Percentiles rank a stretch among this genome's conserved stretches.
Conservation (phyloP, 2,329 filamentous ascomycete genomes). For the Beauveria pseudobassiana region DNA sequence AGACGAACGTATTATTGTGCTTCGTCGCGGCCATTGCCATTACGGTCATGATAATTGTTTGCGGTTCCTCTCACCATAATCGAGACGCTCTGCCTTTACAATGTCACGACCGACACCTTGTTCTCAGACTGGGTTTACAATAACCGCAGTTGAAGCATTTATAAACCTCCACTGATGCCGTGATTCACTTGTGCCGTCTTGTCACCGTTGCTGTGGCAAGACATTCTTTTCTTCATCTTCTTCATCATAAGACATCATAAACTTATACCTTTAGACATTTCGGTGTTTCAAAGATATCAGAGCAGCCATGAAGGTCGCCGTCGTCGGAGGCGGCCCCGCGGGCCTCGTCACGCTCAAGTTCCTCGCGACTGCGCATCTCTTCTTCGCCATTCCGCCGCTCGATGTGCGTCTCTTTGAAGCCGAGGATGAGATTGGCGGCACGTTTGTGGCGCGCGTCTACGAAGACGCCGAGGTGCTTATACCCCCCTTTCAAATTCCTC, state of each 20-base stretch:
- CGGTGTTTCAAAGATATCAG: neutral
- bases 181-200: too few relatives aligned
- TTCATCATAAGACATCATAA: too few relatives aligned
- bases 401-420: constrained; percentile 38
- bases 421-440: constrained; percentile 36
- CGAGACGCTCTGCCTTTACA: too few relatives aligned
- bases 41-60: neutral
- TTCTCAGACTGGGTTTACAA: too few relatives aligned
- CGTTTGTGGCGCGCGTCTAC: constrained; percentile 39
- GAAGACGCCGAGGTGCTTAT: constrained; percentile 35
- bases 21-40: neutral
- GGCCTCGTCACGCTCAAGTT: constrained; percentile 35
- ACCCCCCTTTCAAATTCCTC: neutral
- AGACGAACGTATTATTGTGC: neutral
- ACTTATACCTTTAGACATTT: neutral
- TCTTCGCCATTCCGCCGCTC: constrained; percentile 29
- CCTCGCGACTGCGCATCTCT: constrained; percentile 30
- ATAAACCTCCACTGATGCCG: too few relatives aligned
- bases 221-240: neutral
- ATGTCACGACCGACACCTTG: too few relatives aligned
- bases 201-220: too few relatives aligned
- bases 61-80: neutral
- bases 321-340: constrained; percentile 36
- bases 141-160: too few relatives aligned
- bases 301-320: constrained; percentile 28